phyloP scores from a whole-genome alignment of 225 moss, liverwort and hornwort species.

The Rhytidiadelphus loreus region DNA sequence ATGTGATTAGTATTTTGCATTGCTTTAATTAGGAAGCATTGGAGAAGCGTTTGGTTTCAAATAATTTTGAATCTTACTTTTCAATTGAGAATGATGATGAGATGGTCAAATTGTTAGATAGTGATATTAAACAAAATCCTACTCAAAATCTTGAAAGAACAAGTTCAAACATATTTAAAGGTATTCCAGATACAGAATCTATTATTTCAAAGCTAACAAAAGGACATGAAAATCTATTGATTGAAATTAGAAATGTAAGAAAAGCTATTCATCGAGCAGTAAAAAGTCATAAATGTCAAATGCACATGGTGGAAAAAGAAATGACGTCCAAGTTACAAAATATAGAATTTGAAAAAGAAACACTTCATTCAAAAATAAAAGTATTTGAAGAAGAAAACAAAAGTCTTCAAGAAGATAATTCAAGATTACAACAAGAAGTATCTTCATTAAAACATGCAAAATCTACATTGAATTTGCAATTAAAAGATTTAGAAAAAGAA shows the following conservation, averaged over 20 bases:
- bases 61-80: neutral
- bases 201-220: neutral
- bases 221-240: neutral
- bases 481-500: slow-evolving; percentile 13
- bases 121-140: neutral
- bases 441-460: neutral
- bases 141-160: neutral
- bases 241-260: neutral
- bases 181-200: neutral
- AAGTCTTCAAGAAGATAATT: neutral
- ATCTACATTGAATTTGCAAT: neutral
- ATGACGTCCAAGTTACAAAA: neutral
- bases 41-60: neutral
- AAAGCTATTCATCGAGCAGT: neutral
- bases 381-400: slow-evolving; percentile 18
- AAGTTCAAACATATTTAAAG: neutral
- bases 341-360: neutral
- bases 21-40: neutral
- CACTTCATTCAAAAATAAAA: neutral
- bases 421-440: neutral
- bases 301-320: neutral
- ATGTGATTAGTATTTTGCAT: neutral
- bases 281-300: neutral
- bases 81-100: neutral
- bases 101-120: neutral